Evolutionary conservation across 495 filamentous ascomycete genomes (phyloP).

Genomic region (Cenococcum geophilum): DNA sequence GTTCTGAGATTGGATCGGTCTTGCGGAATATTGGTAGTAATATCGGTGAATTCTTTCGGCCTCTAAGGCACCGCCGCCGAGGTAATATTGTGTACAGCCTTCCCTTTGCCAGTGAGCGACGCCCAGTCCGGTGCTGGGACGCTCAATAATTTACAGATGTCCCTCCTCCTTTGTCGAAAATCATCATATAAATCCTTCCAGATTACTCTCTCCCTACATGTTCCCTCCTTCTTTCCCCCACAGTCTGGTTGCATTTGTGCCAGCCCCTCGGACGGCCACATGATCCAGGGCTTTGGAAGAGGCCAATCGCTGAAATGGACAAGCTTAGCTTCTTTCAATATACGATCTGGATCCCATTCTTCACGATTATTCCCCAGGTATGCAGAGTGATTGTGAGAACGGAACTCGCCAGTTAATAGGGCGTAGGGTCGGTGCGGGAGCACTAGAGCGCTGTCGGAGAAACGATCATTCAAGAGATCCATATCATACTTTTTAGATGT

Average conservation of each 20-base stretch:
- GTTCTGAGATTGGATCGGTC: too few relatives aligned
- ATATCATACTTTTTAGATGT: constrained; percentile 32
- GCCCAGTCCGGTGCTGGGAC: constrained; percentile 36
- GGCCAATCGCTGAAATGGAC: constrained; percentile 82
- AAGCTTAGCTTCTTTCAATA: constrained; percentile 61
- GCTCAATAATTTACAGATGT: constrained; percentile 35
- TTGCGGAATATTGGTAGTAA: too few relatives aligned
- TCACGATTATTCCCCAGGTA: constrained; percentile 61
- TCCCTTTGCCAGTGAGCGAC: constrained; percentile 6
- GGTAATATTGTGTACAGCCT: not conserved
- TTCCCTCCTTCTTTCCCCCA: constrained; percentile 44
- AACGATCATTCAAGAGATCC: constrained; percentile 68
- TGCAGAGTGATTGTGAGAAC: constrained; percentile 48
- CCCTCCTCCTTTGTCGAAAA: constrained; percentile 57
- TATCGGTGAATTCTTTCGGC: too few relatives aligned
- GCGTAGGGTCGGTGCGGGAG: constrained; percentile 71
- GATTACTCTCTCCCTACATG: constrained; percentile 58
- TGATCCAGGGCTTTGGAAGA: constrained; percentile 71
- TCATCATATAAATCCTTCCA: constrained; percentile 70
- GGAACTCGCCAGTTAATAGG: constrained; percentile 66
- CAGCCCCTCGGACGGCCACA: constrained; percentile 51
- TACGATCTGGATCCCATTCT: constrained; percentile 61
- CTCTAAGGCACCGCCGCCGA: too few relatives aligned
- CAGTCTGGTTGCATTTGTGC: constrained; percentile 55
- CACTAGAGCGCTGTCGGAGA: constrained; percentile 58